Percentiles rank a stretch among this genome's conserved stretches.
phyloP scores from a whole-genome alignment of 495 filamentous ascomycete species.

The Aspergillus bridgeri region DNA sequence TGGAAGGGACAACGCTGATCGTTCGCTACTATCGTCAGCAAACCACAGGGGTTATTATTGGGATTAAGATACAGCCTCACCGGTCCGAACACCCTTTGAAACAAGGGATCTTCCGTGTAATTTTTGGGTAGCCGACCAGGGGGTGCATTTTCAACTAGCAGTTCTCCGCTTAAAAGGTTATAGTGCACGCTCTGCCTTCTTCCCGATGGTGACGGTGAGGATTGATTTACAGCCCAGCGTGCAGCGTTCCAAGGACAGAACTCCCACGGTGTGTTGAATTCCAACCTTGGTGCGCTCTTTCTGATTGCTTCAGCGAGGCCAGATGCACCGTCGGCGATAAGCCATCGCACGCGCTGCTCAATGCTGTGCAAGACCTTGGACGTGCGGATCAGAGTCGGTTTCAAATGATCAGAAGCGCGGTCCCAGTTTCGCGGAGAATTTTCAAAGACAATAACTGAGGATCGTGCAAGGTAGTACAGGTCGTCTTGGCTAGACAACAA shows the following conservation, averaged over 20 bases:
- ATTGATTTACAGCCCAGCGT: slow-evolving; percentile 10
- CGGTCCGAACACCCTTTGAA: slow-evolving; percentile 40
- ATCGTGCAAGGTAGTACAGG: slow-evolving; percentile 31
- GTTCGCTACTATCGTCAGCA: slow-evolving; percentile 11
- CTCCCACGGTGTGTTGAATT: slow-evolving; percentile 6
- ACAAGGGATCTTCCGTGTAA: slow-evolving; percentile 39
- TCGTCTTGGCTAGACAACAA: slow-evolving; percentile 20
- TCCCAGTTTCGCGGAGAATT: slow-evolving; percentile 11
- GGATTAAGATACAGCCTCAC: slow-evolving; percentile 6
- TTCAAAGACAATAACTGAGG: slow-evolving; percentile 31
- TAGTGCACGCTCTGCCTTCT: slow-evolving; percentile 7
- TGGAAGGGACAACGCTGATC: slow-evolving; percentile 39
- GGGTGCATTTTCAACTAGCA: slow-evolving; percentile 15
- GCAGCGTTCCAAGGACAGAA: background rate
- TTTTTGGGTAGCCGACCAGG: slow-evolving; percentile 39
- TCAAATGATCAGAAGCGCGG: background rate
- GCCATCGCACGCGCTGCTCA: slow-evolving; percentile 1
- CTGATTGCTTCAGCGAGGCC: slow-evolving; percentile 16
- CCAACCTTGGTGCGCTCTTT: slow-evolving; percentile 5
- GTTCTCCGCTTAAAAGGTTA: slow-evolving; percentile 16
- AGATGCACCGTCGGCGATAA: slow-evolving; percentile 6
- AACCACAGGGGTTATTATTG: background rate
- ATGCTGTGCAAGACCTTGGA: slow-evolving; percentile 8
- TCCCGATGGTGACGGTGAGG: background rate
- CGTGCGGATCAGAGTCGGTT: slow-evolving; percentile 1